phyloP scores from a whole-genome alignment of 352 stramenopile genomes.

The Phytopythium cucurbitacearum region DNA sequence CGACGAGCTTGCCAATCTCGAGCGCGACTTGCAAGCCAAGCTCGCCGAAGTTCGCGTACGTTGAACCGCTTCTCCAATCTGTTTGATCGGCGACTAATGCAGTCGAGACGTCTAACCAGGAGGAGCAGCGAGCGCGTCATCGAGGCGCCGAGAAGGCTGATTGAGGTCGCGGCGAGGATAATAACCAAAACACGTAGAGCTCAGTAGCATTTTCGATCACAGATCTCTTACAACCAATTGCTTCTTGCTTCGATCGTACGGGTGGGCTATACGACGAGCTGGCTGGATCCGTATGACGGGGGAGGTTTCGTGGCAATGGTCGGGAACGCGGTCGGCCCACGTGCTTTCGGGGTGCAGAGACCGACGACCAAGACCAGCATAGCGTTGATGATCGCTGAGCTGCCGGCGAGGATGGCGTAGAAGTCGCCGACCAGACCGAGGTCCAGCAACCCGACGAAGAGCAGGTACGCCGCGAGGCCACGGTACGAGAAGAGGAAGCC shows the following conservation, averaged over 20 bases:
- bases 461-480: conserved; percentile 40
- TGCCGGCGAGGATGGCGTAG: conserved; percentile 32
- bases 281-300: conserved; percentile 19
- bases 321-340: conserved; percentile 13
- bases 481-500: conserved; percentile 57
- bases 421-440: conserved; percentile 42
- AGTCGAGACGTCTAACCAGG: too few species aligned
- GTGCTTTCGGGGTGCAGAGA: conserved; percentile 13
- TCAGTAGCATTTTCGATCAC: too few species aligned
- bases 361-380: conserved; percentile 35
- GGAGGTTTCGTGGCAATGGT: conserved; percentile 13
- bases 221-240: too few species aligned
- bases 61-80: conserved; percentile 5
- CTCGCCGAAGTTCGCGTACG: conserved; percentile 44
- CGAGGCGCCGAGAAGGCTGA: not conserved
- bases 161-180: too few species aligned
- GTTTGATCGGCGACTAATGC: too few species aligned
- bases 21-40: conserved; percentile 49
- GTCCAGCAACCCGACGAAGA: conserved; percentile 61
- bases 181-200: too few species aligned
- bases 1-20: conserved; percentile 35
- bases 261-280: not conserved
- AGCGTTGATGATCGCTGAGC: conserved; percentile 29
- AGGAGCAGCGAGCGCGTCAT: not conserved
- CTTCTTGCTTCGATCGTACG: too few species aligned